These are phyloP conservation scores for Linum usitatissimum DNA, from an alignment of 345 rosid species.

Conservation along the genomic window DNA sequence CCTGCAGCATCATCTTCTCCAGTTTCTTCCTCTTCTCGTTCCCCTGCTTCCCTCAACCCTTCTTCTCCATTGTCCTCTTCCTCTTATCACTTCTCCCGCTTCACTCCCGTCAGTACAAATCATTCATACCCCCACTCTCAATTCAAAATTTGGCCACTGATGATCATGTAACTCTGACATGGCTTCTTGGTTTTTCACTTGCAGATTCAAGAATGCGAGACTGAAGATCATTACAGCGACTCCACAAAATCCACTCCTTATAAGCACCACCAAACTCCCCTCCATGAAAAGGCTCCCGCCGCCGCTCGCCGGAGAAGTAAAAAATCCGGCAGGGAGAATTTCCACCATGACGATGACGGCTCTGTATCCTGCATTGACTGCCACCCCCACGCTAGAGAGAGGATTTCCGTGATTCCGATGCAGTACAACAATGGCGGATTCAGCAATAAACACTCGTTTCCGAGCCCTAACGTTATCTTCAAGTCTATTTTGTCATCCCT, in stretches of 20 bases:
- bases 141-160: background rate
- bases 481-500: slow-evolving; percentile 57
- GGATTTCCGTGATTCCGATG: slow-evolving; percentile 69
- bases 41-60: slow-evolving; percentile 28
- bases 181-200: background rate
- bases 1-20: slow-evolving; percentile 47
- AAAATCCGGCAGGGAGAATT: background rate
- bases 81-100: slow-evolving; percentile 36
- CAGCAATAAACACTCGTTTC: slow-evolving; percentile 31
- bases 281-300: slow-evolving; percentile 33
- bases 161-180: background rate
- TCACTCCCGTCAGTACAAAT: slow-evolving; percentile 61
- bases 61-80: slow-evolving; percentile 14
- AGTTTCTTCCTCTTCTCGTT: slow-evolving; percentile 31
- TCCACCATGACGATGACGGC: slow-evolving; percentile 11
- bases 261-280: slow-evolving; percentile 46
- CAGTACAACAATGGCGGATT: slow-evolving; percentile 35
- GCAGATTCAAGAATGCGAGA: slow-evolving; percentile 82
- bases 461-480: slow-evolving; percentile 70
- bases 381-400: slow-evolving; percentile 63
- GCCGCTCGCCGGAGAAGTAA: slow-evolving; percentile 31
- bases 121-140: background rate
- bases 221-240: slow-evolving; percentile 30
- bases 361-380: slow-evolving; percentile 79
- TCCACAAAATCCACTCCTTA: slow-evolving; percentile 10